These are phyloP conservation scores for Strigomonas culicis DNA, from an alignment of 208 protist species.

Conservation along the genomic window DNA sequence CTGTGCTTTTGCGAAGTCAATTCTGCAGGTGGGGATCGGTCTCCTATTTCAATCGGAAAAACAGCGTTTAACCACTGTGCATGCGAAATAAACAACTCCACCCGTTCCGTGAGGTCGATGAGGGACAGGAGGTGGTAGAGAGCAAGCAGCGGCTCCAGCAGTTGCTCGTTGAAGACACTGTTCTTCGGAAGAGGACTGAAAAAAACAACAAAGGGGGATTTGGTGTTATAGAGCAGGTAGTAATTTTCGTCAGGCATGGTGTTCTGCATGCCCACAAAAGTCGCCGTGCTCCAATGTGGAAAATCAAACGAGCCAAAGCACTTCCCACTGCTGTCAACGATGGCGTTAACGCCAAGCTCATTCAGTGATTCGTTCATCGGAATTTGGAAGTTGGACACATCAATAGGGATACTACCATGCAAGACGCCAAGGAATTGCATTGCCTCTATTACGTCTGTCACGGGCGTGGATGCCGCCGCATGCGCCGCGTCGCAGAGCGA, in stretches of 20 bases:
- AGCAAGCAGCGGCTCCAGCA: slow-evolving; percentile 59
- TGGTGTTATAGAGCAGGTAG: slow-evolving; percentile 65
- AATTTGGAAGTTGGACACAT: slow-evolving; percentile 34
- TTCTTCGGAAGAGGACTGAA: slow-evolving; percentile 29
- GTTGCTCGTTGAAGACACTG: slow-evolving; percentile 38
- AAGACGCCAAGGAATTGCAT: slow-evolving; percentile 57
- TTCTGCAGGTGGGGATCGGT: slow-evolving; percentile 18
- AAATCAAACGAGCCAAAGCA: slow-evolving; percentile 36
- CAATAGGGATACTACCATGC: slow-evolving; percentile 41
- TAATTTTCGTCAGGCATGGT: slow-evolving; percentile 45
- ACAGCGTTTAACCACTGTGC: slow-evolving; percentile 65
- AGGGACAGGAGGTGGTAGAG: slow-evolving; percentile 59
- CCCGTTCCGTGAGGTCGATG: slow-evolving; percentile 29
- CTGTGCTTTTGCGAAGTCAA: not conserved
- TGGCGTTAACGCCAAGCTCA: slow-evolving; percentile 35
- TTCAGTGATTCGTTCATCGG: slow-evolving; percentile 44
- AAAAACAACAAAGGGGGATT: slow-evolving; percentile 59
- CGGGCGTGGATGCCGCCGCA: slow-evolving; percentile 23
- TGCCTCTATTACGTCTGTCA: slow-evolving; percentile 40
- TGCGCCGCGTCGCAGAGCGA: slow-evolving; percentile 26
- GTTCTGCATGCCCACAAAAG: slow-evolving; percentile 52
- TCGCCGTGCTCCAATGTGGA: slow-evolving; percentile 49
- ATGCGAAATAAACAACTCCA: slow-evolving; percentile 76
- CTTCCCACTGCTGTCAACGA: slow-evolving; percentile 41
- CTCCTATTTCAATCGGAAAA: slow-evolving; percentile 31